Percentiles rank a stretch among this genome's conserved stretches.
Evolutionary conservation across 495 filamentous ascomycete genomes (phyloP).

Genomic region (Xylaria telfairii): DNA sequence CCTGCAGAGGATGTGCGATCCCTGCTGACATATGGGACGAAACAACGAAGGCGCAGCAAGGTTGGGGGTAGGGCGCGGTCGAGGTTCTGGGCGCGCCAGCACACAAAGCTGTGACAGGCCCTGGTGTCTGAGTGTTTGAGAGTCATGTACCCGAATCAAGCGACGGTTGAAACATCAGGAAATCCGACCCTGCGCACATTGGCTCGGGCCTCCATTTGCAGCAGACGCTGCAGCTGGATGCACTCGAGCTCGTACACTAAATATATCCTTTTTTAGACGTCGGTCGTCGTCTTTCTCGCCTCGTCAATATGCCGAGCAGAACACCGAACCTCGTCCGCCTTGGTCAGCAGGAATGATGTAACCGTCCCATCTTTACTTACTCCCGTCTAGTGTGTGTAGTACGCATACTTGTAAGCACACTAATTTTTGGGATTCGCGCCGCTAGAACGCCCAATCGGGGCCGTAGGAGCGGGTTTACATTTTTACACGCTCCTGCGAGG

Average conservation of each 20-base stretch:
- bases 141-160: conserved; percentile 2
- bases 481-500: background rate
- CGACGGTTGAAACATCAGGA: background rate
- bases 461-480: background rate
- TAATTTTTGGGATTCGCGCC: background rate
- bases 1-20: conserved; percentile 19
- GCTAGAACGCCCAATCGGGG: background rate
- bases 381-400: no score
- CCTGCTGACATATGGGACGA: conserved; percentile 21
- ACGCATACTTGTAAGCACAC: no score
- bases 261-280: no score
- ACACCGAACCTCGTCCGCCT: background rate
- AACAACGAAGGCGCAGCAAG: conserved; percentile 17
- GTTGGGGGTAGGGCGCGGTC: background rate
- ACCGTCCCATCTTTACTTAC: background rate
- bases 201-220: background rate
- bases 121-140: conserved; percentile 19
- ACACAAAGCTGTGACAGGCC: conserved; percentile 15
- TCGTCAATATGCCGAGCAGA: no score
- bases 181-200: background rate
- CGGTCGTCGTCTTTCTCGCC: no score
- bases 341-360: background rate
- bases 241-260: background rate
- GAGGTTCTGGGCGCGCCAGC: background rate
- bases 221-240: background rate